Evolutionary conservation across 2,329 filamentous ascomycete species (phyloP), one percentile per base, ranked within the genome.

Genomic region (Penicillium expansum): DNA sequence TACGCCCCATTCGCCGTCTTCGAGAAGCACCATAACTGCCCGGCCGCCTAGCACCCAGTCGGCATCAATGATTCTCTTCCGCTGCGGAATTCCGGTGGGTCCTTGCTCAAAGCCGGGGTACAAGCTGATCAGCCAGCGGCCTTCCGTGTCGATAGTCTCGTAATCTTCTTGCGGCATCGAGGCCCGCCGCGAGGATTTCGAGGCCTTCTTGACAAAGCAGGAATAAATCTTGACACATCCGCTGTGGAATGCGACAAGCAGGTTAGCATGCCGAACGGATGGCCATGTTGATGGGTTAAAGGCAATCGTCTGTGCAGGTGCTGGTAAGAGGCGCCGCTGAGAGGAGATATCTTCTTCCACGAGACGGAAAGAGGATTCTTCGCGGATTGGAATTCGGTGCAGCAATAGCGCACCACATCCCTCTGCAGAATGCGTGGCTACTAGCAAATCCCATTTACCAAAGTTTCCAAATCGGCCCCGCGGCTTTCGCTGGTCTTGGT

Each of bases 221-320:
- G 85, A 81, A 64, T 83, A 85, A 14, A 87, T 74, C 52, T 84
- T 83, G 29, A 84, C 81, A 41, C 75, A 77, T 6, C 84, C 83
- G n/a, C 74, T 77, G 1, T 76, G 68, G 55, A 86, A 83, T 1
- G 79, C 76, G 7, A 87, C 73, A 9, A 87, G 74, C 11, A 87
- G 68, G 43, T 80, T 79, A 0, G 81, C 79, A 67, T 85, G 82
- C 13, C 81, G 78, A 27, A 73, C 69, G 24, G 80, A 80, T 5
- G 83, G 81, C 61, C 80, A 81, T 38, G 77, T 69, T 7, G 80
- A 79, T 14, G 81, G 77, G 56, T 80, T 85, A 73, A 86, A 86
- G 1, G 75, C 68, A 43, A 86, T 74, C 5, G 73, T 78, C 52
- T 77, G 76, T 27, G 82, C 79, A 14, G 81, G 80, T 8, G 78